Conservation (phyloP, 179 eudicot genomes). For the Carnegiea gigantea region DNA sequence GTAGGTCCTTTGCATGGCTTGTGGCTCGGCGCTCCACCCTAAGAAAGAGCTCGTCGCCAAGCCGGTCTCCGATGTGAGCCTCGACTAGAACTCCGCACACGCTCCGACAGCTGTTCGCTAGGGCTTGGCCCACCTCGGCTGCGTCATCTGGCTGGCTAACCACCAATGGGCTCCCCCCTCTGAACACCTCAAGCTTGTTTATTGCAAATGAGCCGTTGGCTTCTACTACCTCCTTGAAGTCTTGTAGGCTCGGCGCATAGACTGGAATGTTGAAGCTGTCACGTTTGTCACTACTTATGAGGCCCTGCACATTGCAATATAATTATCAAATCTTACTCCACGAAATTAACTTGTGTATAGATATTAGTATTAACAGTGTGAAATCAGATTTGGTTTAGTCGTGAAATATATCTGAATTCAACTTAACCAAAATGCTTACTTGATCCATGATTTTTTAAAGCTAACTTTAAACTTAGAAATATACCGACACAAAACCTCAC, state of each 20-base stretch:
- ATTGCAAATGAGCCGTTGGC: conserved; percentile 63
- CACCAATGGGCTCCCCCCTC: conserved; percentile 91
- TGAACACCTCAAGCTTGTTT: conserved; percentile 72
- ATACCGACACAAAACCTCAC: too few relatives aligned
- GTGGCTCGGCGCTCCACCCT: conserved; percentile 64
- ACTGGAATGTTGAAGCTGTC: conserved; percentile 93
- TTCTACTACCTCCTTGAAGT: conserved; percentile 85
- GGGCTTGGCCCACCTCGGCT: conserved; percentile 69
- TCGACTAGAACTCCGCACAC: conserved; percentile 89
- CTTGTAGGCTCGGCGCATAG: conserved; percentile 78
- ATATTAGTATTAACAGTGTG: background rate
- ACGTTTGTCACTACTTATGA: conserved; percentile 66
- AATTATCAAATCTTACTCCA: too few relatives aligned
- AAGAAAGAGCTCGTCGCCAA: conserved; percentile 61
- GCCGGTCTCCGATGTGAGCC: conserved; percentile 79
- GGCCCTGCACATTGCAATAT: conserved; percentile 41
- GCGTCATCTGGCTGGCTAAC: conserved; percentile 69
- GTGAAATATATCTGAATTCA: too few relatives aligned
- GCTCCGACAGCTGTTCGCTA: conserved; percentile 77
- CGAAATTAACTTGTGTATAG: too few relatives aligned
- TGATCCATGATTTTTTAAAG: too few relatives aligned
- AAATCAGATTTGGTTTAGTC: too few relatives aligned
- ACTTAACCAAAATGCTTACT: too few relatives aligned
- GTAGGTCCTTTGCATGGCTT: conserved; percentile 62
- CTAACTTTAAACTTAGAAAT: too few relatives aligned